Base-by-base conservation (phyloP, 805 yeast genomes). In the Myxozyma neglecta region DNA sequence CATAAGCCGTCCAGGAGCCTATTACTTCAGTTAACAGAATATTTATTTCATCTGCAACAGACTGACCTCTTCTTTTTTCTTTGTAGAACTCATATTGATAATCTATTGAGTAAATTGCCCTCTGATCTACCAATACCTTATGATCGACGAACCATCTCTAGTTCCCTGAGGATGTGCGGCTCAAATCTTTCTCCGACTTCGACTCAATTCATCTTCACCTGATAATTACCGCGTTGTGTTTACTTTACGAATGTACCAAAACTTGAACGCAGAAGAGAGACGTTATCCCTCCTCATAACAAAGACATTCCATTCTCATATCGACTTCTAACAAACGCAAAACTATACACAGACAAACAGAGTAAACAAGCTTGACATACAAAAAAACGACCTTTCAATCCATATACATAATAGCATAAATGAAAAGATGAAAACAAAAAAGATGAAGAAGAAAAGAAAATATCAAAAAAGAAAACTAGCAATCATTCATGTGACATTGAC, bases 371-470 rank as follows among this genome's bases (percentile, higher is more conserved):
- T 24, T 24, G 29, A 24, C 29, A 24, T 24, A 24, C 29, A 24
- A 24, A 24, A 24, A 24, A 24, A 24, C 29, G 20, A 45, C 35
- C 29, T 5, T 24, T 24, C 29, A 24, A 54, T 45, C 45, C 45
- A 66, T 32, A 57, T 35, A 48, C 16, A 20, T 37, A 20, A 37
- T 20, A 36, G 34, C 37, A 37, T 20, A 50, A 11, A 37, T 18
- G 18, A 9, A 50, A 16, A 50, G 9, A 11, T 11, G 39, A 39
- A 36, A 36, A 14, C 32, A 36, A 20, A 37, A 36, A 29, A 61
- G 62, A 59, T 61, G 59, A 55, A 63, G 60, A 64, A 58, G 63
- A 61, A 56, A 64, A 42, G 10, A 42, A n/a, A 42, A 42, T 42
- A 42, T 42, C 46, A 42, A 20, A n/a, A 60, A 43, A 63, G 59